Evolutionary conservation across 495 filamentous ascomycete species (phyloP).

Genomic region (Penicillium arizonense): DNA sequence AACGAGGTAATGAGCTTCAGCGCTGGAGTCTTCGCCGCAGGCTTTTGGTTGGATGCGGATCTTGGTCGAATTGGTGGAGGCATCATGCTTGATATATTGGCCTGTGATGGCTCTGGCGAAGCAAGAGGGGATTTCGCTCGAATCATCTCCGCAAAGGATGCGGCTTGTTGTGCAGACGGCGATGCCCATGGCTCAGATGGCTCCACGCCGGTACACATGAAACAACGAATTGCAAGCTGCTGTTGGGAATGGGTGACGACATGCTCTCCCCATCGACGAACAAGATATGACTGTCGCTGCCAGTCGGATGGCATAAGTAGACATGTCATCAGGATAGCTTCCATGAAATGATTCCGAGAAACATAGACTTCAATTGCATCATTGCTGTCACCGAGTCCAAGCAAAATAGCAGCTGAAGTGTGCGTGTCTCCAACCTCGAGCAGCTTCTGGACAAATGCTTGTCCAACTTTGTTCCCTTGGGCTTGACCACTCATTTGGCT

Average conservation of each 20-base stretch:
- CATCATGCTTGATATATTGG: constrained; percentile 25
- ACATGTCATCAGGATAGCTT: constrained; percentile 79
- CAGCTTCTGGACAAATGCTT: constrained; percentile 87
- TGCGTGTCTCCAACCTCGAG: constrained; percentile 90
- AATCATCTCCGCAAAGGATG: constrained; percentile 36
- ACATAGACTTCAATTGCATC: constrained; percentile 97
- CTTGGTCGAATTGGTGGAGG: constrained; percentile 26
- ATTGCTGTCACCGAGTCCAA: constrained; percentile 88
- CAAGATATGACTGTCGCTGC: constrained; percentile 82
- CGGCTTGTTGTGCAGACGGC: constrained; percentile 69
- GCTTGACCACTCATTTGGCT: constrained; percentile 78
- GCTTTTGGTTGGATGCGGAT: constrained; percentile 24
- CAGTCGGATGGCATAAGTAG: constrained; percentile 75
- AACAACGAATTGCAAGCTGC: constrained; percentile 88
- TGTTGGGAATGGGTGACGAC: constrained; percentile 84
- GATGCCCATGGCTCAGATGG: constrained; percentile 82
- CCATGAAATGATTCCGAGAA: constrained; percentile 87
- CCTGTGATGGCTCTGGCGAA: constrained; percentile 35
- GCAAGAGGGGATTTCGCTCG: constrained; percentile 43
- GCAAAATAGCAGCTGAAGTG: constrained; percentile 83
- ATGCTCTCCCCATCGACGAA: constrained; percentile 93
- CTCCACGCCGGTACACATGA: constrained; percentile 76
- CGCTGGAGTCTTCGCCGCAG: constrained; percentile 71
- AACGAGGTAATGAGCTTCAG: constrained; percentile 94
- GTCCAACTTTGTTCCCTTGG: constrained; percentile 85